A percentile compares a stretch with the other conserved stretches of the same genome.
Evolutionary conservation across 1,284 basidiomycete species (phyloP).

Genomic region (Cronartium quercuum): DNA sequence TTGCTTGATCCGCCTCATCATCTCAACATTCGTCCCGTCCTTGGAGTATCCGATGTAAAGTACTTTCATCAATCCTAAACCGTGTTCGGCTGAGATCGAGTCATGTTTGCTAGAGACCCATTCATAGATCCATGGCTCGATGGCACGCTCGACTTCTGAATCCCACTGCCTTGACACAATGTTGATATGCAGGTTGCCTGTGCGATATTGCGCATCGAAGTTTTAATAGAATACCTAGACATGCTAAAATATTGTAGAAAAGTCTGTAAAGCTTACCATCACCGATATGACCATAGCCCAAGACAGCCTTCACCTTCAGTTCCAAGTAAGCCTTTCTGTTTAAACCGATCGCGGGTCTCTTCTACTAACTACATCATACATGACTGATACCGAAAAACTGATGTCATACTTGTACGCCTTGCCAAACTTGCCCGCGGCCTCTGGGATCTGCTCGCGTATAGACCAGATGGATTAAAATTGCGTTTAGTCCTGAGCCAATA

Average conservation of each 20-base stretch:
- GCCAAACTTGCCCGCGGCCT: conserved; percentile 88
- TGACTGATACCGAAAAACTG: conserved; percentile 77
- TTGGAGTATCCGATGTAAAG: conserved; percentile 87
- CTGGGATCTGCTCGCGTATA: conserved; percentile 87
- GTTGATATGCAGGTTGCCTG: conserved; percentile 84
- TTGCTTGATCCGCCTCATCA: conserved; percentile 84
- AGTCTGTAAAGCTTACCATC: conserved; percentile 61
- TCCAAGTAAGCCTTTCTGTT: conserved; percentile 63
- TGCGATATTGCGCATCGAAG: conserved; percentile 39
- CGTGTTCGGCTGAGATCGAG: conserved; percentile 94
- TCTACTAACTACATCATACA: conserved; percentile 88
- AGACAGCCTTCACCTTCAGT: conserved; percentile 65
- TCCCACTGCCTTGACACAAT: conserved; percentile 78
- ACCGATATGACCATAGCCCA: conserved; percentile 94
- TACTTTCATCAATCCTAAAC: conserved; percentile 90
- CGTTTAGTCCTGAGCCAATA: conserved; percentile 81
- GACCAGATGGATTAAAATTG: conserved; percentile 89
- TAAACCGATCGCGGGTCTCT: conserved; percentile 66
- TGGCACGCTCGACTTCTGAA: conserved; percentile 71
- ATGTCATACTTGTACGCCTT: conserved; percentile 98
- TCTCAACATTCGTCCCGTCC: conserved; percentile 65
- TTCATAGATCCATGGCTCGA: conserved; percentile 96
- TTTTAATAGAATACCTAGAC: conserved; percentile 51
- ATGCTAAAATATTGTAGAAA: conserved; percentile 2
- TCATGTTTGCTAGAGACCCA: conserved; percentile 68